Conservation (phyloP, 2,329 filamentous ascomycete genomes). For the Ilyonectria sp. region DNA sequence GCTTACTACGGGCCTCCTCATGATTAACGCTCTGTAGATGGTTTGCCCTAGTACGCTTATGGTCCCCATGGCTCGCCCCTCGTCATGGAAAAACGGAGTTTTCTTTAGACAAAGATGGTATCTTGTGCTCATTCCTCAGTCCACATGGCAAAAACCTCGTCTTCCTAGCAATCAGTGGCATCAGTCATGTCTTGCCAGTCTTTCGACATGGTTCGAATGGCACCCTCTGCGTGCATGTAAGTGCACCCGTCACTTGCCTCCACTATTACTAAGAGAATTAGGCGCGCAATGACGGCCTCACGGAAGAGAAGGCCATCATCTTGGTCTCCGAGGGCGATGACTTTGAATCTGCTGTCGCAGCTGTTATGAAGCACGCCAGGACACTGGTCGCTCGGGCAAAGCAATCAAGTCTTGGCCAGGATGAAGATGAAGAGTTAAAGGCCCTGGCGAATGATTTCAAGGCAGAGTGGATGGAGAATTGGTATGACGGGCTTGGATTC, state of each 20-base stretch:
- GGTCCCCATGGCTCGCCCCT: conserved; percentile 90
- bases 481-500: conserved; percentile 94
- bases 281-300: conserved; percentile 77
- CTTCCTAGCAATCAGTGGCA: conserved; percentile 82
- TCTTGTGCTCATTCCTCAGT: conserved; percentile 84
- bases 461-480: conserved; percentile 83
- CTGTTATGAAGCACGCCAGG: conserved; percentile 90
- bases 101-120: conserved; percentile 80
- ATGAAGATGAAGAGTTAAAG: conserved; percentile 64
- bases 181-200: conserved; percentile 78
- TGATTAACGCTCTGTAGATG: conserved; percentile 65
- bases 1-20: not conserved
- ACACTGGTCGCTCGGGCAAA: conserved; percentile 62
- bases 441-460: conserved; percentile 65
- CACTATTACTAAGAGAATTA: conserved; percentile 49
- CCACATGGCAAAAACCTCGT: conserved; percentile 81
- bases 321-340: conserved; percentile 80
- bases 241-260: conserved; percentile 40
- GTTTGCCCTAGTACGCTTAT: conserved; percentile 86
- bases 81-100: conserved; percentile 81
- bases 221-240: conserved; percentile 76
- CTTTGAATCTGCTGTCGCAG: conserved; percentile 83
- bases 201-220: conserved; percentile 78
- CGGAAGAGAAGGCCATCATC: conserved; percentile 70
- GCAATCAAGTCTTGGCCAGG: conserved; percentile 58